Evolutionary conservation across 768 basidiomycete genomes (phyloP).

Genomic region (Mycena epipterygia): DNA sequence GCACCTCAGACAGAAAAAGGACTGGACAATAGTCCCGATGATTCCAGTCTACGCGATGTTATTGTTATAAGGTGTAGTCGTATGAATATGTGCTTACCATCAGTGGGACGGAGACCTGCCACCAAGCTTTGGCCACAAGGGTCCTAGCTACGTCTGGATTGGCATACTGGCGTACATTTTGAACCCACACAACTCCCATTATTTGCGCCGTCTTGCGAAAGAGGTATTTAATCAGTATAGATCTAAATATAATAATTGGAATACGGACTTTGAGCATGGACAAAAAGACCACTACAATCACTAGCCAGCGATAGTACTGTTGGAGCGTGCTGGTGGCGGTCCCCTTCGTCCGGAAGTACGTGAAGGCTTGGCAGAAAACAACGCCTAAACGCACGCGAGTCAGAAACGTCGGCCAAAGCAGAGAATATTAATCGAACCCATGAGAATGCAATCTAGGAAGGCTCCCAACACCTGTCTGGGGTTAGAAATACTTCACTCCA

Average conservation of each 20-base stretch:
- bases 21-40: slow-evolving; percentile 17
- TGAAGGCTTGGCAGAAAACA: slow-evolving; percentile 27
- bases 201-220: slow-evolving; percentile 21
- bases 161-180: slow-evolving; percentile 22
- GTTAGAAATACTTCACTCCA: background rate
- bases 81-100: background rate
- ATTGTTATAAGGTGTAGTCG: background rate
- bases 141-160: slow-evolving; percentile 17
- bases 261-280: slow-evolving; percentile 21
- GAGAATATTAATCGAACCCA: slow-evolving; percentile 24
- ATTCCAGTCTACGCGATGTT: slow-evolving; percentile 17
- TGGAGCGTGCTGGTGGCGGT: background rate
- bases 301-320: slow-evolving; percentile 12
- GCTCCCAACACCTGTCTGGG: slow-evolving; percentile 29
- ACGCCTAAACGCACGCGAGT: slow-evolving; percentile 1
- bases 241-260: too few relatives aligned
- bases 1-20: slow-evolving; percentile 28
- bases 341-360: slow-evolving; percentile 21
- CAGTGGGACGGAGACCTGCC: slow-evolving; percentile 27
- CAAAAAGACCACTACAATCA: slow-evolving; percentile 1
- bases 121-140: slow-evolving; percentile 23
- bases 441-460: slow-evolving; percentile 31
- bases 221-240: background rate
- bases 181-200: slow-evolving; percentile 24
- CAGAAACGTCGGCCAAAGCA: background rate